phyloP scores from a whole-genome alignment of 164 flowering plant species.

The Nymphaea colorata region DNA sequence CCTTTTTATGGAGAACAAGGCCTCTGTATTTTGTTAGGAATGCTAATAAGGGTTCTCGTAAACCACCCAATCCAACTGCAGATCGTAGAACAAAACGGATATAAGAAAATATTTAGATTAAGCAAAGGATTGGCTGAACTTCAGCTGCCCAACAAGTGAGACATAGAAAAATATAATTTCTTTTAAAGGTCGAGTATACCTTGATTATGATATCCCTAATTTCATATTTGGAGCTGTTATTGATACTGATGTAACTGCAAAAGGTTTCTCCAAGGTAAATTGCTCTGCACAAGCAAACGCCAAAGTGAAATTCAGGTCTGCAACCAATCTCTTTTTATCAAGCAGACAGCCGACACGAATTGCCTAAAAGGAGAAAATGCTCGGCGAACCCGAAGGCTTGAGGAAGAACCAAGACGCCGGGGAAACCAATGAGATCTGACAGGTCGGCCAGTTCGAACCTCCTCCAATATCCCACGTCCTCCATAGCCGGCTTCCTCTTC shows the following conservation, averaged over 20 bases:
- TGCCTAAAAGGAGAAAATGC: not conserved
- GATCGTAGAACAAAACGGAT: too few species aligned
- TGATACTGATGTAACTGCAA: constrained; percentile 90
- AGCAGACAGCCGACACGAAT: too few species aligned
- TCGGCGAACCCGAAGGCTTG: constrained; percentile 71
- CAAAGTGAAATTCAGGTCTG: not conserved
- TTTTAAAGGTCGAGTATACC: constrained; percentile 20
- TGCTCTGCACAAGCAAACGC: constrained; percentile 36
- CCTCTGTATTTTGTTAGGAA: too few species aligned
- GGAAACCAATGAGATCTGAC: constrained; percentile 63
- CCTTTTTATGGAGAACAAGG: too few species aligned
- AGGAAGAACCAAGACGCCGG: constrained; percentile 89
- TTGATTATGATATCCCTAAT: constrained; percentile 71
- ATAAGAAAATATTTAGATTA: too few species aligned
- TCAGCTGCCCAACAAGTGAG: too few species aligned
- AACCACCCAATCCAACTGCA: too few species aligned
- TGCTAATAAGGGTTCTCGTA: too few species aligned
- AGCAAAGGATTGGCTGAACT: too few species aligned
- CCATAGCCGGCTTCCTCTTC: not conserved
- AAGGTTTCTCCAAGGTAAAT: constrained; percentile 96
- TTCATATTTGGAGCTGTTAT: constrained; percentile 87
- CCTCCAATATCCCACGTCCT: constrained; percentile 26
- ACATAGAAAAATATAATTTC: too few species aligned
- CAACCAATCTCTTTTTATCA: too few species aligned
- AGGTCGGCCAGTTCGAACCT: constrained; percentile 54